Evolutionary conservation across 1,284 basidiomycete genomes (phyloP), one percentile per base, ranked within the genome.

Genomic region (Fistulinella cinereoalba): DNA sequence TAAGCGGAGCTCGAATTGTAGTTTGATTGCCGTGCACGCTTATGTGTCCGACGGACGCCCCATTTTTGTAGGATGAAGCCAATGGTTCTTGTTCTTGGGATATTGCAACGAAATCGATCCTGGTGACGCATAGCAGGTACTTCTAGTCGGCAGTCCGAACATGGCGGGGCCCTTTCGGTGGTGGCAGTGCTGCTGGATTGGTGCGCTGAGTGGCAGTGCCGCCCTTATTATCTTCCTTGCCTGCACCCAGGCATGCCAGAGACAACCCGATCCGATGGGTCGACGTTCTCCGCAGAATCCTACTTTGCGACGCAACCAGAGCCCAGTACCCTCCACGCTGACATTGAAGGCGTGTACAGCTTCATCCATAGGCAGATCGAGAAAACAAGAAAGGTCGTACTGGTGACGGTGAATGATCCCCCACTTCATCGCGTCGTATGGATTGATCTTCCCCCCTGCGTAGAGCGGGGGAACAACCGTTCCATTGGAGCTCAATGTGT

Each of bases 401-500:
- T 99, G 28, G 91, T 99, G 43, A 98, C 96, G 46, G 95, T 97
- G 66, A 68, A 90, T 72, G 13, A 19, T 23, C 15, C 37, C 23
- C 38, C 32, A 18, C 28, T 18, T 48, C 23, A 59, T 51, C 32
- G 42, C 31, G 34, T 50, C 11, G 27, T 19, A n/a, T 29, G 37
- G 21, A 25, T 44, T 34, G 33, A 50, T 50, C 46, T 47, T 11
- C 50, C 31, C 22, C 37, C 32, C 29, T 7, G 54, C 46, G 27
- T 55, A 96, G 93, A 96, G 92, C 65, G 94, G 94, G 47, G 94
- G 94, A 49, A 97, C 94, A 15, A 97, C 92, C 1, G 94, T 97
- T 6, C 94, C 93, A 6, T 73, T 97, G 50, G 94, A 97, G 74
- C 83, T 93, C 72, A 97, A 97, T 64, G 92, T 96, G 92, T 96